Base-by-base conservation (phyloP, 306 rosid species). In the Hippophae rhamnoides region DNA sequence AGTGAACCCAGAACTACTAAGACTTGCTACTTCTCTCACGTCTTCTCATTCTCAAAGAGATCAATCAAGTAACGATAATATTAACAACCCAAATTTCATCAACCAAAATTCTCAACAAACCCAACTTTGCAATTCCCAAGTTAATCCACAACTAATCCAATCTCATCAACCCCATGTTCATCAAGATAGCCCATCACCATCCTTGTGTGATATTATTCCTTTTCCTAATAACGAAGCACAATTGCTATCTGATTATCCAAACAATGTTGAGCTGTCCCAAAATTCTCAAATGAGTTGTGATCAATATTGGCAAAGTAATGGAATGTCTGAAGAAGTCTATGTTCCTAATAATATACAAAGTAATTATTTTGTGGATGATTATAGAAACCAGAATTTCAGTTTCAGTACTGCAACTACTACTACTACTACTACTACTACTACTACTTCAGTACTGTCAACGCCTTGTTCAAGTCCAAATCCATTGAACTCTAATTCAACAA, bases 381-480 rank as follows among this genome's bases (percentile, higher is more conserved):
- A 63, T 57, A 69, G 14, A 60, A 78, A 79, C 43, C 75, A 63
- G 53, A 75, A 74, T 25, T 76, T 81, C 64, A 18, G 71, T 60
- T 77, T 89, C 54, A 31, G 38, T 31, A 31, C 38, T 31, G 5
- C 38, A 31, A 31, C 38, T 2, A 31, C 38, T 2, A 10, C 54
- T 5, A 67, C 80, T 23, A 18, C 18, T 18, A n/a, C n/a, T n/a
- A 31, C 38, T 2, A 10, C 54, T 5, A 31, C 38, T 2, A 10
- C 54, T 5, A 67, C 80, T 23, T 83, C 95, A 4, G 80, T 80
- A 51, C 64, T 83, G 18, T 85, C 96, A 3, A 81, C 99, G 2
- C 89, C 97, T n/a, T 81, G 86, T 1, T 81, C 95, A 10, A 89
- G 92, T 58, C 87, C 89, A 31, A 75, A 84, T 4, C 82, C 77